A percentile compares a stretch with the other conserved stretches of the same genome.
Evolutionary conservation across 805 yeast genomes (phyloP).

Genomic region (Yarrowia hollandica): DNA sequence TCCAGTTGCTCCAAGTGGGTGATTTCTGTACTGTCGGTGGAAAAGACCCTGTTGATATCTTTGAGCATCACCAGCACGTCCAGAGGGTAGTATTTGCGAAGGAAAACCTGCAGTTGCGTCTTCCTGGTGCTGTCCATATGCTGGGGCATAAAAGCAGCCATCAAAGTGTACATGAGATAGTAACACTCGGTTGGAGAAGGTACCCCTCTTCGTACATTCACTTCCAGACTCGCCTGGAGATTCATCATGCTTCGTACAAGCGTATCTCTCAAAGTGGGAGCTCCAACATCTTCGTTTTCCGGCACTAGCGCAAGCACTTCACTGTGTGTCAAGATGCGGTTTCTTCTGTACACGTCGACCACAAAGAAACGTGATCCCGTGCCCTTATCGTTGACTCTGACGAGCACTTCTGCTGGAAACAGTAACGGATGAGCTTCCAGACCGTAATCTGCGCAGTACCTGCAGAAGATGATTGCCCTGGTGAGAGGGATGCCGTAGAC

Average conservation of each 20-base stretch:
- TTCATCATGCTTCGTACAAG: constrained; percentile 14
- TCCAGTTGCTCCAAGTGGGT: constrained; percentile 4
- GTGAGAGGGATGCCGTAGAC: constrained; percentile 12
- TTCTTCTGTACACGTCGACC: constrained; percentile 13
- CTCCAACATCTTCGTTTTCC: constrained; percentile 12
- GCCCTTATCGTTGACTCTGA: constrained; percentile 13
- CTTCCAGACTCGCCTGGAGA: constrained; percentile 14
- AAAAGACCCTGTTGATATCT: constrained; percentile 14
- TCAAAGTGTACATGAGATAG: constrained; percentile 17
- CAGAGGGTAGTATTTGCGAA: constrained; percentile 11
- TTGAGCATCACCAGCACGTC: constrained; percentile 21
- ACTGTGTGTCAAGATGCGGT: constrained; percentile 15
- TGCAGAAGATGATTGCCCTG: constrained; percentile 9
- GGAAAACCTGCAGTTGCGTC: constrained; percentile 4
- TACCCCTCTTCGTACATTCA: constrained; percentile 12
- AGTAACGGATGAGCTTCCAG: constrained; percentile 13
- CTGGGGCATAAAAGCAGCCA: constrained; percentile 15
- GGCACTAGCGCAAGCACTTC: constrained; percentile 10
- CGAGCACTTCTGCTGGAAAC: constrained; percentile 3
- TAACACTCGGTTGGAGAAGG: constrained; percentile 20
- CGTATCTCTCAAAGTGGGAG: background rate
- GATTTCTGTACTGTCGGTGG: background rate
- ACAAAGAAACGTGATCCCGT: constrained; percentile 3
- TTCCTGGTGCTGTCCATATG: background rate
- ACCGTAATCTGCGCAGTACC: constrained; percentile 1